Conservation (phyloP, 306 rosid species). For the Erythrophleum fordii region DNA sequence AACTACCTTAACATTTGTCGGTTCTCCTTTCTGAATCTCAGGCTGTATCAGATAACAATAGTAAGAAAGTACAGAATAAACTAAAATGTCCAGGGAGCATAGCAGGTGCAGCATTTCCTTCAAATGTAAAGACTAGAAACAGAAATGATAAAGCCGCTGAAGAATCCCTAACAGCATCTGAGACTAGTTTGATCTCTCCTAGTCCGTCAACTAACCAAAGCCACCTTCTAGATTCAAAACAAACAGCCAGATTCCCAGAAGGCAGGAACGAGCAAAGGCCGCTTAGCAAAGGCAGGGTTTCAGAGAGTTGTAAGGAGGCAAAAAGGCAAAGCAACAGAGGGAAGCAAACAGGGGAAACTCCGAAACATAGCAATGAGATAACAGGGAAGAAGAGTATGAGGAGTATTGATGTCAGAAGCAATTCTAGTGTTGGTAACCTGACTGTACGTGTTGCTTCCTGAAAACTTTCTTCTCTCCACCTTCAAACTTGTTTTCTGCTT, state of each 20-base stretch:
- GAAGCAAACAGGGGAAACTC: constrained; percentile 42
- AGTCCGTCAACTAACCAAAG: constrained; percentile 35
- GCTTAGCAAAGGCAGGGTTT: constrained; percentile 34
- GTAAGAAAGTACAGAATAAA: constrained; percentile 41
- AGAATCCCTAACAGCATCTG: constrained; percentile 32
- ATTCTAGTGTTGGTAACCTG: constrained; percentile 51
- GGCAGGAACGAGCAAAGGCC: constrained; percentile 45
- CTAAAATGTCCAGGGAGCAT: constrained; percentile 40
- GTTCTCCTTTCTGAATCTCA: constrained; percentile 31
- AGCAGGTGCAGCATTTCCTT: constrained; percentile 36
- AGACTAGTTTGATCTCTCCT: constrained; percentile 42
- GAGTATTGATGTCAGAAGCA: constrained; percentile 44
- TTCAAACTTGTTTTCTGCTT: not conserved
- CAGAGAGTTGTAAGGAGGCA: constrained; percentile 41
- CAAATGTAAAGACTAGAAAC: constrained; percentile 38
- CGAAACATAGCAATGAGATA: constrained; percentile 41
- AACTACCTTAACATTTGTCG: constrained; percentile 11
- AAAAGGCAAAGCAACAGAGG: constrained; percentile 36
- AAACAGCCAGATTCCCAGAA: constrained; percentile 25
- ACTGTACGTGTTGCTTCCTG: constrained; percentile 61
- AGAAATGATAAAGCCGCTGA: constrained; percentile 36
- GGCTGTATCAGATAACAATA: constrained; percentile 41
- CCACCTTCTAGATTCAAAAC: constrained; percentile 16
- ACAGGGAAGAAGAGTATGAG: constrained; percentile 40
- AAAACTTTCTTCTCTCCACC: constrained; percentile 26